A percentile compares a stretch with the other conserved stretches of the same genome.
Evolutionary conservation across 2,329 filamentous ascomycete species (phyloP).

Genomic region (Penicillium decumbens): DNA sequence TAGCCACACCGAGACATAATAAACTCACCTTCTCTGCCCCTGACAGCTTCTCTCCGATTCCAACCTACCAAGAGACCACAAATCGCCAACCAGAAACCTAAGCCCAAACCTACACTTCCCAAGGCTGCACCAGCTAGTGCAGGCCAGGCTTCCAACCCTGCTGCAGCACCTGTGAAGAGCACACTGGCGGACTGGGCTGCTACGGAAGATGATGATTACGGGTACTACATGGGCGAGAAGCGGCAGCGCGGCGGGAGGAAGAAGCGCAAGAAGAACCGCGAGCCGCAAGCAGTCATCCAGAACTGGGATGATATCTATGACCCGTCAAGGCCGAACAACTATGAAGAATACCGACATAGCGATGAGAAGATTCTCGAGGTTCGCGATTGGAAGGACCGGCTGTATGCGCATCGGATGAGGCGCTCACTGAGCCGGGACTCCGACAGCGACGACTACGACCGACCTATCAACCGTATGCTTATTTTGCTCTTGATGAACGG

Average conservation of each 20-base stretch:
- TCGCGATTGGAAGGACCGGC: constrained; percentile 75
- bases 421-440: constrained; percentile 43
- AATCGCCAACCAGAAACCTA: constrained; percentile 56
- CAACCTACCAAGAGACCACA: constrained; percentile 80
- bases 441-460: constrained; percentile 50
- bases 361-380: constrained; percentile 78
- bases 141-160: constrained; percentile 22
- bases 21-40: constrained; percentile 15
- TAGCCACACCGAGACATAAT: constrained; percentile 9
- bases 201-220: constrained; percentile 73
- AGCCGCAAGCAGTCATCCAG: constrained; percentile 52
- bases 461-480: constrained; percentile 46
- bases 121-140: constrained; percentile 38
- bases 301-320: constrained; percentile 94
- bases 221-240: constrained; percentile 62
- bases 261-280: constrained; percentile 70
- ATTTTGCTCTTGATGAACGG: not conserved
- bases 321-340: constrained; percentile 72
- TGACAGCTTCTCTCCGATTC: constrained; percentile 67
- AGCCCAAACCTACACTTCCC: constrained; percentile 58
- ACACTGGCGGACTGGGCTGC: constrained; percentile 77
- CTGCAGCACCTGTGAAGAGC: constrained; percentile 51
- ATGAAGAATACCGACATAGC: constrained; percentile 77
- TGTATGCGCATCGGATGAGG: constrained; percentile 66
- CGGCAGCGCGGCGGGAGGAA: constrained; percentile 71